Percentiles rank a stretch among this genome's conserved stretches.
phyloP scores from a whole-genome alignment of 106 monocot species.

The Iris macrosiphon region DNA sequence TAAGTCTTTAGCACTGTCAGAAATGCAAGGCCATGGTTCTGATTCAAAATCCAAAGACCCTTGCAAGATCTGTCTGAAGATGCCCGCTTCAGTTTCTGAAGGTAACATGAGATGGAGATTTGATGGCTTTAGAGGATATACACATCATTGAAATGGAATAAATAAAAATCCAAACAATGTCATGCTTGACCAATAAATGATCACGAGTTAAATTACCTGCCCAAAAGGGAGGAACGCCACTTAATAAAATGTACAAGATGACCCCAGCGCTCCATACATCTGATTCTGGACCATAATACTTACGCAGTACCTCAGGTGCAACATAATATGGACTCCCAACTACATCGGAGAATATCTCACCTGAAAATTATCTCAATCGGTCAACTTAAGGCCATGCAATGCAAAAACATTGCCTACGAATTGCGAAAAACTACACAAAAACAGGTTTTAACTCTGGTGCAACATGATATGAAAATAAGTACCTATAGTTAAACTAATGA shows the following conservation, averaged over 20 bases:
- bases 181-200: too few relatives aligned
- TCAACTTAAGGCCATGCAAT: too few relatives aligned
- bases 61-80: conserved; percentile 62
- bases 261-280: conserved; percentile 52
- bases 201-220: conserved; percentile 47
- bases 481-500: too few relatives aligned
- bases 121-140: background rate
- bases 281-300: conserved; percentile 47
- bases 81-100: conserved; percentile 62
- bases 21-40: conserved; percentile 82
- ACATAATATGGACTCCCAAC: conserved; percentile 73
- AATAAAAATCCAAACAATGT: too few relatives aligned
- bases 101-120: conserved; percentile 11
- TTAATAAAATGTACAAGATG: conserved; percentile 28
- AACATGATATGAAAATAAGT: too few relatives aligned
- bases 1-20: conserved; percentile 80
- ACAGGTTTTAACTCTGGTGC: too few relatives aligned
- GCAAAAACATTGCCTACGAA: too few relatives aligned
- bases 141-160: background rate
- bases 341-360: conserved; percentile 53
- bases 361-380: conserved; percentile 9
- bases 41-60: conserved; percentile 68
- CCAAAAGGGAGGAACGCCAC: conserved; percentile 58
- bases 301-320: conserved; percentile 54
- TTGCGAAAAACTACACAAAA: too few relatives aligned